Evolutionary conservation across 2,329 filamentous ascomycete genomes (phyloP), one percentile per base, ranked within the genome.

Genomic region (Pyrenochaeta sp.): DNA sequence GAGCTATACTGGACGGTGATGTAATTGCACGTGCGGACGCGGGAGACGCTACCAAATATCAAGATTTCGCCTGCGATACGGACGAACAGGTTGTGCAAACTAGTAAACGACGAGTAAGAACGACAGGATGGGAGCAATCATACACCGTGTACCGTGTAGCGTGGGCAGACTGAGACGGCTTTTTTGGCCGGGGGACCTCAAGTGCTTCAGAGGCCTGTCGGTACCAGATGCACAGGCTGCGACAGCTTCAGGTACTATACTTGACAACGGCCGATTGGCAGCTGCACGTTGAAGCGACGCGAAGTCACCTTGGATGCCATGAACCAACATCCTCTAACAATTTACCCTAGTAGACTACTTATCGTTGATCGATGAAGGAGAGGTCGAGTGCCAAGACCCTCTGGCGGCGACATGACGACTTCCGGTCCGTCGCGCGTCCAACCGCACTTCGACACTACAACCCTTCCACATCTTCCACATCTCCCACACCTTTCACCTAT

Each of bases 11-110:
- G 30, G 56, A 25, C 52, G 50, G 61, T 69, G 68, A 71, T 69
- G 68, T 71, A 69, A 69, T 68, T 55, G 66, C 68, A 69, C 68
- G 66, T 69, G 68, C 66, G 28, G 56, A 61, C 59, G 65, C 64
- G 65, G 68, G 62, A 63, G 52, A 52, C 54, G 34, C 28, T 52
- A 54, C 45, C 30, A 52, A 50, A 62, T 52, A 64, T 51, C 65
- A 62, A 48, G 63, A 58, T 53, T 61, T 56, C 39, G 22, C 24
- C 40, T 52, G 50, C 37, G 40, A 25, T 15, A 36, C 24, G 39
- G 10, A 45, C 42, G 19, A n/a, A n/a, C 3, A 50, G 42, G 32
- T 36, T 39, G 28, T 34, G 42, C 42, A 44, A 25, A 7, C 42
- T 44, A 27, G 42, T 13, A 3, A 7, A n/a, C 24, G 24, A 30